Conservation (phyloP, 306 rosid genomes). For the Lathyrus aphaca region DNA sequence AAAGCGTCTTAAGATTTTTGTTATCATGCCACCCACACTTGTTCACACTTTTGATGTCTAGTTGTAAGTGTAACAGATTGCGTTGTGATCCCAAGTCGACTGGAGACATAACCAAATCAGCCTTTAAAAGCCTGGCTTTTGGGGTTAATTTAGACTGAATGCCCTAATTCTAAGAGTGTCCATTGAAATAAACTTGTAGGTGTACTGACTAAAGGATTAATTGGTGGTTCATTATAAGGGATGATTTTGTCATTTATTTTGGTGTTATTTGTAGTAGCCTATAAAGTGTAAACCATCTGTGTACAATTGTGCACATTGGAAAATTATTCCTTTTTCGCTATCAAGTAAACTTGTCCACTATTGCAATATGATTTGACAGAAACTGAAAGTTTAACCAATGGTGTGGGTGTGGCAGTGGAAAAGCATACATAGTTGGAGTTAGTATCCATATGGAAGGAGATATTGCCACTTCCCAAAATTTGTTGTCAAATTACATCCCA, state of each 20-base stretch:
- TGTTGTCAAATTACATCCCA: conserved; percentile 4
- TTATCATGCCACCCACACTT: too few relatives aligned
- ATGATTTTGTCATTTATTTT: neutral
- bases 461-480: neutral
- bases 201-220: neutral
- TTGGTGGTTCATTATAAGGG: neutral
- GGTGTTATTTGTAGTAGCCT: neutral
- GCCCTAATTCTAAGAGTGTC: too few relatives aligned
- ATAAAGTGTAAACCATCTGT: neutral
- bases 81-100: too few relatives aligned
- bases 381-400: neutral
- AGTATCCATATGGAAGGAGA: neutral
- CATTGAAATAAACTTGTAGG: too few relatives aligned
- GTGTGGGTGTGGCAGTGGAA: neutral
- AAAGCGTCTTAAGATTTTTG: too few relatives aligned
- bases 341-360: neutral
- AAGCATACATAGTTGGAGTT: neutral
- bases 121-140: too few relatives aligned
- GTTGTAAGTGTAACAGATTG: too few relatives aligned
- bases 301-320: neutral
- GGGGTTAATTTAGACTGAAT: too few relatives aligned
- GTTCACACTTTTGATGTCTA: too few relatives aligned
- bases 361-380: neutral
- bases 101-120: too few relatives aligned
- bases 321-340: neutral